phyloP scores from a whole-genome alignment of 2,329 filamentous ascomycete species.

The Neurospora sp. region DNA sequence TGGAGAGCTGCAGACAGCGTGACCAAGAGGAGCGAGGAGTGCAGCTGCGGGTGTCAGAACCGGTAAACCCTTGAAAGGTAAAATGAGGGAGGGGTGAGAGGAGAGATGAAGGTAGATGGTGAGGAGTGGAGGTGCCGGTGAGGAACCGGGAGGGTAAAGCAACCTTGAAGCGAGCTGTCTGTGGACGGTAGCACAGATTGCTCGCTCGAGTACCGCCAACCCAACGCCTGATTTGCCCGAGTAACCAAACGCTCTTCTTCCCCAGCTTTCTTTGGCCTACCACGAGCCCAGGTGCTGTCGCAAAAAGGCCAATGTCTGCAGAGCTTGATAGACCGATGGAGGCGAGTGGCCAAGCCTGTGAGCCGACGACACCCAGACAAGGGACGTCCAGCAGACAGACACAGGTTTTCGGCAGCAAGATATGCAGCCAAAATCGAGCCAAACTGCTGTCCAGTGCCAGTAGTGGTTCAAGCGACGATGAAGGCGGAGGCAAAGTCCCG shows the following conservation, averaged over 20 bases:
- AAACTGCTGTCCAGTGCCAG: background rate
- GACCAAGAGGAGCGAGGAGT: conserved; percentile 13
- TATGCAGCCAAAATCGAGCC: background rate
- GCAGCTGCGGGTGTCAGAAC: conserved; percentile 12
- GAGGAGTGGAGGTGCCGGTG: conserved; percentile 2
- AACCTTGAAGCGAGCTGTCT: conserved; percentile 6
- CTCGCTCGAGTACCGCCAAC: conserved; percentile 12
- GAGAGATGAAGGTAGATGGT: conserved; percentile 1
- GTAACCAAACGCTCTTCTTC: background rate
- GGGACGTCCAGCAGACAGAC: background rate
- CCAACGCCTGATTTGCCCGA: background rate
- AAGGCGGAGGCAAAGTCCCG: background rate
- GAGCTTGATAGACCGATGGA: background rate
- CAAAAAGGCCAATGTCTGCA: background rate
- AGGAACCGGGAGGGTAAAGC: conserved; percentile 2
- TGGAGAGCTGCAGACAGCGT: conserved; percentile 10
- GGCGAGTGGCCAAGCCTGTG: background rate
- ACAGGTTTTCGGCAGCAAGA: background rate
- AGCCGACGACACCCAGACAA: background rate
- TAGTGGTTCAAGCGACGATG: background rate
- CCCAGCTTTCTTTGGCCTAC: background rate
- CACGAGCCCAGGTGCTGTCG: background rate
- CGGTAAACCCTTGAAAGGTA: conserved; percentile 3
- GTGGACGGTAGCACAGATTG: conserved; percentile 10
- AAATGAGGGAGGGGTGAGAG: conserved; percentile 9